Evolutionary conservation across 371 early-diverging fungal species (phyloP).

Genomic region (Mortierella sp.): DNA sequence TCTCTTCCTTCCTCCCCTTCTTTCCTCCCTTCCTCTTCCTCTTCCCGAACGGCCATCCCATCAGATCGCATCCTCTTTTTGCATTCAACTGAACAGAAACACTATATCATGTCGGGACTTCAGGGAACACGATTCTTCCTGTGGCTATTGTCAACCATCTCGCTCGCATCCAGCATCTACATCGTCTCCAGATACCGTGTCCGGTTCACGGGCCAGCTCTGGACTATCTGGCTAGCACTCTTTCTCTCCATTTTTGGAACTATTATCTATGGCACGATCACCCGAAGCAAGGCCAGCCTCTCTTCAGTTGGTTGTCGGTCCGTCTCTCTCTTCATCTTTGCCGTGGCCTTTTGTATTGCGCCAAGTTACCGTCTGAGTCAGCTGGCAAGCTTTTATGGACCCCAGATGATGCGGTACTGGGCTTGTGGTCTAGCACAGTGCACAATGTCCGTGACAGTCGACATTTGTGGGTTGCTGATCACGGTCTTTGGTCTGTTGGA

Average conservation of each 20-base stretch:
- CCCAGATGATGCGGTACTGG: slow-evolving; percentile 1
- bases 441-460: slow-evolving; percentile 1
- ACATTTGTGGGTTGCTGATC: slow-evolving; percentile 5
- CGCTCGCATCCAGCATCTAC: too few relatives aligned
- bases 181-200: too few relatives aligned
- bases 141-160: too few relatives aligned
- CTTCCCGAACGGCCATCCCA: too few relatives aligned
- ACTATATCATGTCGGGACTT: too few relatives aligned
- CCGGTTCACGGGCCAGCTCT: not conserved
- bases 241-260: slow-evolving; percentile 14
- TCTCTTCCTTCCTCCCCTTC: too few relatives aligned
- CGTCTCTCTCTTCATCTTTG: not conserved
- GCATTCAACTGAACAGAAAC: too few relatives aligned
- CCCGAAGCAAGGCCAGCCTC: not conserved
- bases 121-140: too few relatives aligned
- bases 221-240: slow-evolving; percentile 18
- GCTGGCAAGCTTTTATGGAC: not conserved
- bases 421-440: slow-evolving; percentile 10
- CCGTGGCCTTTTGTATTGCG: slow-evolving; percentile 7
- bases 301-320: not conserved
- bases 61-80: too few relatives aligned
- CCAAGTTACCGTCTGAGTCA: slow-evolving; percentile 7
- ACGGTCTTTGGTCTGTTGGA: slow-evolving; percentile 10
- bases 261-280: slow-evolving; percentile 6
- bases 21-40: too few relatives aligned